These are phyloP conservation scores for Kickxella alabastrina DNA, from an alignment of 192 early-diverging fungal genomes.

Conservation along the genomic window DNA sequence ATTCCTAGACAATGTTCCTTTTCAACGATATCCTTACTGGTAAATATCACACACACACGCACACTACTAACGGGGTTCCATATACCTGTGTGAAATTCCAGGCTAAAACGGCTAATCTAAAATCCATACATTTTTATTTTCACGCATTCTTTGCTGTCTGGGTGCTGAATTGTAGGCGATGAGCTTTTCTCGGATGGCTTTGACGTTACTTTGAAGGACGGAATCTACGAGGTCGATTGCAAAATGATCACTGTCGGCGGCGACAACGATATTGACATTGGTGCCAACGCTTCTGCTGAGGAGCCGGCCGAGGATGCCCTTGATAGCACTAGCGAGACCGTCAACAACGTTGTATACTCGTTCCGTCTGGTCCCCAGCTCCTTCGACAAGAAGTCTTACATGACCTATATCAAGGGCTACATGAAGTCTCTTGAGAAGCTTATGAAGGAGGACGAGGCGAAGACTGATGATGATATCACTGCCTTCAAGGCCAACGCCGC, in stretches of 20 bases:
- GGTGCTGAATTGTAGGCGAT: conserved; percentile 60
- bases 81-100: neutral
- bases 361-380: conserved; percentile 66
- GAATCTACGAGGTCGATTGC: conserved; percentile 77
- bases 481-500: conserved; percentile 63
- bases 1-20: conserved; percentile 59
- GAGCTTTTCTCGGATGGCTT: conserved; percentile 91
- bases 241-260: conserved; percentile 62
- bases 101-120: no score
- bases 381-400: conserved; percentile 92
- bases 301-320: conserved; percentile 59
- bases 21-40: conserved; percentile 63
- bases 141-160: no score
- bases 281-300: conserved; percentile 91
- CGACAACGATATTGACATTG: conserved; percentile 76
- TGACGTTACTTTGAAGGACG: conserved; percentile 61
- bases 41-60: no score
- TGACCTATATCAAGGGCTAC: conserved; percentile 91
- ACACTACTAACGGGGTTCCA: no score
- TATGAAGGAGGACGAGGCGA: conserved; percentile 49
- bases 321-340: conserved; percentile 59
- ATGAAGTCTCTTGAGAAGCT: conserved; percentile 75
- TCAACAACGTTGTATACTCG: conserved; percentile 86
- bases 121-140: no score
- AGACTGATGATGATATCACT: conserved; percentile 57